Base-by-base conservation (phyloP, 176 grass and related monocot species). In the Poa annua region DNA sequence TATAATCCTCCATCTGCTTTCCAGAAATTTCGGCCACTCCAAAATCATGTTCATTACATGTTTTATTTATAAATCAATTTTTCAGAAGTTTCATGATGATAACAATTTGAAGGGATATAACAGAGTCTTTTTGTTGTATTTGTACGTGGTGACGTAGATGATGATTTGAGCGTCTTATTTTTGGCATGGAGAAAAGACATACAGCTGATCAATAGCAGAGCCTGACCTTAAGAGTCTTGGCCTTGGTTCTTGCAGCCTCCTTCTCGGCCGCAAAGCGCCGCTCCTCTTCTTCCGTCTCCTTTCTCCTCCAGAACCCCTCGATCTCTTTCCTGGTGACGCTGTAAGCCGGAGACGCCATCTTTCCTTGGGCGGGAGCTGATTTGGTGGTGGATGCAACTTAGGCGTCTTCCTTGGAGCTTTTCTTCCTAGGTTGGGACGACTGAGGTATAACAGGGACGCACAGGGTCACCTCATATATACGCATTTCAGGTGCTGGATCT, bases 311-410 rank as follows among this genome's bases (percentile, higher is more conserved):
- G 76, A 92, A 97, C 48, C 57, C 56, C 3, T 89, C 66, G 71
- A 97, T 97, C 79, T 97, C 88, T 7, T 79, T 79, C 56, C 84
- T 91, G 3, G 95, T 97, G 75, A 97, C 75, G 61, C 95, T 97
- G 75, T 17, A 75, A 12, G 94, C 88, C 22, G 42, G 69, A 20
- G 36, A 66, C 51, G 85, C 61, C 85, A 83, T 91, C 29, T 26
- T 82, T 41, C 19, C 76, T 10, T 63, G 42, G 47, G 12, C 48
- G 39, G 39, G 39, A 0, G 17, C 64, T 56, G 29, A 10, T 68
- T 19, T 65, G 69, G 67, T 45, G 44, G 33, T 66, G 63, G 26
- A 35, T 69, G 66, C 35, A 42, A 42, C 14, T 33, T 64, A 9
- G 63, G 16, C 25, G 11, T 56, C 68, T 51, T 22, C 74, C 14